phyloP scores from a whole-genome alignment of 148 eudicot genomes.

The Rhododendron griersonianum region DNA sequence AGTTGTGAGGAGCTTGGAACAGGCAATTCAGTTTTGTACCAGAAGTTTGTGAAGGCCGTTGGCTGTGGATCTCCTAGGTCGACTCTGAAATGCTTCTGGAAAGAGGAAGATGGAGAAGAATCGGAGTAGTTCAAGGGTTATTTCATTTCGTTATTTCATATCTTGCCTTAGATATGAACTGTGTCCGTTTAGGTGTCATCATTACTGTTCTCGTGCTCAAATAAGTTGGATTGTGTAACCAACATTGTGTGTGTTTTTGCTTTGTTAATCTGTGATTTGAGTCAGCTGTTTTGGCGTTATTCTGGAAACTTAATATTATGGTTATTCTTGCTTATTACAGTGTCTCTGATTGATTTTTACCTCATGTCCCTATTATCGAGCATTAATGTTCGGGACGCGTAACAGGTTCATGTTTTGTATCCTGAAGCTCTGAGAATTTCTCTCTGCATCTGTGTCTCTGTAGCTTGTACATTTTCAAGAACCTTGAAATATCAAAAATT shows the following conservation, averaged over 20 bases:
- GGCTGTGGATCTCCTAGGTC: slow-evolving; percentile 39
- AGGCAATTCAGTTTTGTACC: slow-evolving; percentile 61
- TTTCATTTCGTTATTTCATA: neutral
- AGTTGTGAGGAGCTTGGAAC: slow-evolving; percentile 38
- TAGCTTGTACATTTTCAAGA: neutral
- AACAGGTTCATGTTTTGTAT: neutral
- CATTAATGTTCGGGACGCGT: neutral
- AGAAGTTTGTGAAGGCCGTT: slow-evolving; percentile 50
- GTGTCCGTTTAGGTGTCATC: neutral
- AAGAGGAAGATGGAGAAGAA: slow-evolving; percentile 66
- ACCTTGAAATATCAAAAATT: neutral
- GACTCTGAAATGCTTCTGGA: slow-evolving; percentile 52
- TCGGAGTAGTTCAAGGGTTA: slow-evolving; percentile 33
- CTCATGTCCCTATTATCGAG: neutral
- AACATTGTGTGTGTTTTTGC: neutral
- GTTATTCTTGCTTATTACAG: neutral
- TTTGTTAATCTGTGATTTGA: neutral
- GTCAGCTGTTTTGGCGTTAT: neutral
- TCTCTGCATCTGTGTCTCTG: neutral
- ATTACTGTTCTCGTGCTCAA: neutral
- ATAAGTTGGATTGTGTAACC: neutral
- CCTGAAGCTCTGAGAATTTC: neutral
- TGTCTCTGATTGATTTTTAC: neutral
- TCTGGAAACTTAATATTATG: neutral
- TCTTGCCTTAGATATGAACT: neutral